Percentiles rank a stretch among this genome's conserved stretches.
Evolutionary conservation across 2,329 filamentous ascomycete genomes (phyloP).

Genomic region (Huntiella bhutanensis): DNA sequence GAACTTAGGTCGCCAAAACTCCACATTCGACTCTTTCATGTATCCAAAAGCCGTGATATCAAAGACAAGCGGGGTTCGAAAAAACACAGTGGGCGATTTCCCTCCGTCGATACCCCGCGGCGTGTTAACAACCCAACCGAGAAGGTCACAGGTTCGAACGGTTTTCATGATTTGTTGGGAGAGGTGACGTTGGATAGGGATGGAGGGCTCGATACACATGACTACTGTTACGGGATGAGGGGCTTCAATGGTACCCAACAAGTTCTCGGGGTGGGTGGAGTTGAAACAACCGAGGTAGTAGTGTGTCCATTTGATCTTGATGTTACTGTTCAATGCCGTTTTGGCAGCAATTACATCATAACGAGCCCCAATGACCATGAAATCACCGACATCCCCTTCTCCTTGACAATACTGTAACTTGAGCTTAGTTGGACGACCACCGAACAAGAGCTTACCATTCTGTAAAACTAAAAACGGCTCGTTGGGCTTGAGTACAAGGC

Average conservation of each 20-base stretch:
- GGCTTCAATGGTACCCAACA: constrained; percentile 28
- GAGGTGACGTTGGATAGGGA: constrained; percentile 31
- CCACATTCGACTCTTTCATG: constrained; percentile 48
- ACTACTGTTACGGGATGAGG: constrained; percentile 43
- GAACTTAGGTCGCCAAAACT: constrained; percentile 59
- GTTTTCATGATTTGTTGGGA: constrained; percentile 24
- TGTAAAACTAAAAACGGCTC: constrained; percentile 51
- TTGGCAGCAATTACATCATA: constrained; percentile 47
- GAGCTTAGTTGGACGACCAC: constrained; percentile 50
- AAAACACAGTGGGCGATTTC: constrained; percentile 32
- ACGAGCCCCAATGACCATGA: constrained; percentile 58
- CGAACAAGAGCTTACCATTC: constrained; percentile 15
- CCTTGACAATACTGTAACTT: constrained; percentile 70
- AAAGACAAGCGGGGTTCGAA: constrained; percentile 54
- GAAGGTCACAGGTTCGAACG: constrained; percentile 22
- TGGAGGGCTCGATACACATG: constrained; percentile 39
- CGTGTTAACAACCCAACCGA: constrained; percentile 26
- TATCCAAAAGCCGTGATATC: constrained; percentile 69
- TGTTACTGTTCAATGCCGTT: constrained; percentile 29
- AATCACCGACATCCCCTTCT: constrained; percentile 68
- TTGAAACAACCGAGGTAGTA: constrained; percentile 62
- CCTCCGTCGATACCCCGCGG: constrained; percentile 25
- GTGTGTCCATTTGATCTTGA: constrained; percentile 54
- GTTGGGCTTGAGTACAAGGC: constrained; percentile 63
- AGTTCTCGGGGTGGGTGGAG: constrained; percentile 40